Evolutionary conservation across 2,329 filamentous ascomycete species (phyloP), one percentile per base, ranked within the genome.

Genomic region (Didymella pinodella): DNA sequence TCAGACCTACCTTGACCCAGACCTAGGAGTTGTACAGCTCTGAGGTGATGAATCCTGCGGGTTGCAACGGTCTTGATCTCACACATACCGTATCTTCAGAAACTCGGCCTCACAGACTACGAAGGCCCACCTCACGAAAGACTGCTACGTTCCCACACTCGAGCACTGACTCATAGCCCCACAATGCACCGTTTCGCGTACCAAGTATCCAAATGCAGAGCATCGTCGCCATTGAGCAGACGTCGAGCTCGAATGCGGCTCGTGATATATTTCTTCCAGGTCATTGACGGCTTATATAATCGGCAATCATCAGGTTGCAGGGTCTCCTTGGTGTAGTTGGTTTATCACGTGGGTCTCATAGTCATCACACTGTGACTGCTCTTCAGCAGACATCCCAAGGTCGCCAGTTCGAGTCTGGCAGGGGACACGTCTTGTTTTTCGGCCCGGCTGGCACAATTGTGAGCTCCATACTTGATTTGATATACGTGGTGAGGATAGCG

Each of bases 311-410:
- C 25, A n/a, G 28, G 50, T n/a, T 29, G n/a, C 29, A 43, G 41
- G 16, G 69, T 71, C 66, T 73, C 70, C 64, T 74, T 73, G 69
- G 72, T 74, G 71, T 74, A 74, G 72, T 72, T 63, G 71, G 70
- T 74, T 74, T 73, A 73, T 74, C 70, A 74, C 70, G 72, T 74
- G 62, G 72, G 72, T 74, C 72, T 74, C 72, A 74, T 73, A 73
- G 32, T 52, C 47, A 25, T 48, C 58, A 59, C 26, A 43, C 59
- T 73, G 66, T 74, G 72, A 74, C 70, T 74, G 60, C 63, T 71
- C 57, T 25, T 41, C 18, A 48, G 65, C 54, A 65, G 71, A 68
- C 40, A 74, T 74, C 71, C 71, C 62, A 74, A 74, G 71, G 70
- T 63, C 71, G 66, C 71, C 70, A 74, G 71, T 74, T 74, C 71